A percentile compares a stretch with the other conserved stretches of the same genome.
These are phyloP conservation scores for Candolleomyces aberdarensis DNA, from an alignment of 768 basidiomycete genomes.

Conservation along the genomic window DNA sequence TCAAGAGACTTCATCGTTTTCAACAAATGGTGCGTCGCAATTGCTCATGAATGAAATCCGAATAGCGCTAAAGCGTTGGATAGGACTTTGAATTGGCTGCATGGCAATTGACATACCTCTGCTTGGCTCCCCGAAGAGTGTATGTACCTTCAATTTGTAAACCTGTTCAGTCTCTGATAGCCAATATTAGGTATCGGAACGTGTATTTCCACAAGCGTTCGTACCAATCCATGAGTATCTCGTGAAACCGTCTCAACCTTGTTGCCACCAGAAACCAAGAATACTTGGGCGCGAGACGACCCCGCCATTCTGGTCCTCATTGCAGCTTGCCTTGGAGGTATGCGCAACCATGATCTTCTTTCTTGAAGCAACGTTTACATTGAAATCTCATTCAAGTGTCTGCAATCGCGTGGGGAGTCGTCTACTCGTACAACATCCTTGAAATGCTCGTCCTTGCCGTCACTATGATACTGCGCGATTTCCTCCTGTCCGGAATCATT, in stretches of 20 bases:
- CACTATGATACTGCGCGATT: conserved; percentile 87
- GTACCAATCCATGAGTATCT: conserved; percentile 18
- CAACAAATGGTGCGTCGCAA: conserved; percentile 73
- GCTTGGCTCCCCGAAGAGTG: conserved; percentile 90
- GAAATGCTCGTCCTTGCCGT: conserved; percentile 63
- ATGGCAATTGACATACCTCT: conserved; percentile 94
- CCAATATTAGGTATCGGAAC: conserved; percentile 71
- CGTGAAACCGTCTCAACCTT: neutral
- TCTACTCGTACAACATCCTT: conserved; percentile 63
- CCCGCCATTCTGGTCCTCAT: conserved; percentile 92
- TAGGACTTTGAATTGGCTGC: conserved; percentile 97
- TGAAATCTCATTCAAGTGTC: conserved; percentile 49
- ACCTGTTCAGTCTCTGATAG: neutral
- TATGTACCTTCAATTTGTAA: conserved; percentile 33
- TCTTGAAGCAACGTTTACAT: neutral
- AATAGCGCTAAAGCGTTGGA: neutral
- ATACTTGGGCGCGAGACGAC: conserved; percentile 97
- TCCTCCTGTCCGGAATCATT: conserved; percentile 72
- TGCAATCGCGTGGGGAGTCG: conserved; percentile 81
- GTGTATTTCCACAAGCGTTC: conserved; percentile 97
- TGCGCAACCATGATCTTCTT: conserved; percentile 16
- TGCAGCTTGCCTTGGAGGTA: conserved; percentile 72
- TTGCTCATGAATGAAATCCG: neutral
- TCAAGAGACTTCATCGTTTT: conserved; percentile 74
- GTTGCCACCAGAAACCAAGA: conserved; percentile 78